Percentiles rank a stretch among this genome's conserved stretches.
These are phyloP conservation scores for Tricholoma sp. DNA, from an alignment of 768 basidiomycete species.

Conservation along the genomic window DNA sequence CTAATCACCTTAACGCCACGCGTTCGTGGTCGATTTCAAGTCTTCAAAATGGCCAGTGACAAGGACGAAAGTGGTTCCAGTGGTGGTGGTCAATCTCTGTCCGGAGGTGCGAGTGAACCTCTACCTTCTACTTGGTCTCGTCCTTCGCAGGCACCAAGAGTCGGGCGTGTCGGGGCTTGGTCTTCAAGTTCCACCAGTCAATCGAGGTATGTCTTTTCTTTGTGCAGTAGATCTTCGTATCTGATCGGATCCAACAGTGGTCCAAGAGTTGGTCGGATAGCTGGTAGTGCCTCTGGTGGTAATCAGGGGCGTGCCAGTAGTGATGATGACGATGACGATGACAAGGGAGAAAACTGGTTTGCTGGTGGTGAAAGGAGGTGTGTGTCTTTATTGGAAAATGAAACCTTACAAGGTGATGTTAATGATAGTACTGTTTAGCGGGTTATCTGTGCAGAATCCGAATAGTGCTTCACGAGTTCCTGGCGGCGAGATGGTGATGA, in stretches of 20 bases:
- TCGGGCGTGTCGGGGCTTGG: slow-evolving; percentile 55
- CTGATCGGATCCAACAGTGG: slow-evolving; percentile 1
- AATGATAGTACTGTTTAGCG: slow-evolving; percentile 41
- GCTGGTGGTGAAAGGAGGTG: slow-evolving; percentile 95
- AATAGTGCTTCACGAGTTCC: slow-evolving; percentile 41
- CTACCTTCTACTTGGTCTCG: slow-evolving; percentile 44
- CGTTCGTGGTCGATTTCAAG: not conserved
- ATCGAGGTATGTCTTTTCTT: slow-evolving; percentile 14
- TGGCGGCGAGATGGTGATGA: slow-evolving; percentile 58
- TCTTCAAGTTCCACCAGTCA: slow-evolving; percentile 7
- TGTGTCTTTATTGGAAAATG: not conserved
- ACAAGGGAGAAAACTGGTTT: slow-evolving; percentile 69
- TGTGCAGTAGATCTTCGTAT: slow-evolving; percentile 1
- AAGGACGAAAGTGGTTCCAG: slow-evolving; percentile 22
- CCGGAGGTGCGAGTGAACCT: slow-evolving; percentile 43
- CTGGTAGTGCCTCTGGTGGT: slow-evolving; percentile 17
- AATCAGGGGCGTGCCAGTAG: slow-evolving; percentile 8
- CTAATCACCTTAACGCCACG: not conserved
- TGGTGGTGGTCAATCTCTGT: slow-evolving; percentile 40
- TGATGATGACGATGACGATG: slow-evolving; percentile 44
- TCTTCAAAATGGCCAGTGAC: slow-evolving; percentile 32
- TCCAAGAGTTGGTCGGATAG: slow-evolving; percentile 26
- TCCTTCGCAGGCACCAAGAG: slow-evolving; percentile 31
- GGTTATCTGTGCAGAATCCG: slow-evolving; percentile 86
- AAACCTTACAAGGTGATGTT: not conserved